Conservation (phyloP, 2,329 filamentous ascomycete species). For the Colletotrichum sp. region DNA sequence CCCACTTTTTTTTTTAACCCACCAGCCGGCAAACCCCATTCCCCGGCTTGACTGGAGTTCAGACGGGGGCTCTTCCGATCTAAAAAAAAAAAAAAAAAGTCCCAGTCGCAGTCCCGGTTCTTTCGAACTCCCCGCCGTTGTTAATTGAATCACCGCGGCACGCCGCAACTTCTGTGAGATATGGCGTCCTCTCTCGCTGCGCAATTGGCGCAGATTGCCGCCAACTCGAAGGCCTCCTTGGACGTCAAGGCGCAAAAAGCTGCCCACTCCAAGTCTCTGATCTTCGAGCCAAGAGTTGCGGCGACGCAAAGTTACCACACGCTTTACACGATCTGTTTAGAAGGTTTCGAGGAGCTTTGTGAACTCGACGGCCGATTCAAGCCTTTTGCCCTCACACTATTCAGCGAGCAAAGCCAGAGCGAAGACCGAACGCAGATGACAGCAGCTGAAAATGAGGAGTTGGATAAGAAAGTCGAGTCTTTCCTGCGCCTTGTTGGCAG, state of each 20-base stretch:
- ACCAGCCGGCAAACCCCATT: no score
- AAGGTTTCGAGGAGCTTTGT: slow-evolving; percentile 92
- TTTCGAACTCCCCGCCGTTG: slow-evolving; percentile 18
- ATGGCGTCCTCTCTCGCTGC: slow-evolving; percentile 90
- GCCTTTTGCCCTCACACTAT: slow-evolving; percentile 78
- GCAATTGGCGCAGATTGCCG: slow-evolving; percentile 92
- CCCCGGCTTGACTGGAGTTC: no score
- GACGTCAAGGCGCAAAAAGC: slow-evolving; percentile 93
- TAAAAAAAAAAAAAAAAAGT: background rate
- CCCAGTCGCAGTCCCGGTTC: background rate
- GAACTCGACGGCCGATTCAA: slow-evolving; percentile 81
- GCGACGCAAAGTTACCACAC: slow-evolving; percentile 89
- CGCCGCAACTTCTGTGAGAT: slow-evolving; percentile 16
- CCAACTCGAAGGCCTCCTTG: slow-evolving; percentile 86
- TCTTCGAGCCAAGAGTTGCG: slow-evolving; percentile 87
- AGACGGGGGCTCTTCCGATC: no score
- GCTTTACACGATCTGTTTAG: slow-evolving; percentile 83
- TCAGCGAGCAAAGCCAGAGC: slow-evolving; percentile 90
- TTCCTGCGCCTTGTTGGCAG: slow-evolving; percentile 84
- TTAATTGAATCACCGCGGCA: slow-evolving; percentile 20
- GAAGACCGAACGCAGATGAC: slow-evolving; percentile 90
- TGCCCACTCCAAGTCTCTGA: slow-evolving; percentile 90
- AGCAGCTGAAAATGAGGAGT: slow-evolving; percentile 77
- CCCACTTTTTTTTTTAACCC: no score
- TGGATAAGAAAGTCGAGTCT: slow-evolving; percentile 78